These are phyloP conservation scores for Astrephomene gubernaculifera DNA, from an alignment of 139 green algal genomes.

Conservation along the genomic window DNA sequence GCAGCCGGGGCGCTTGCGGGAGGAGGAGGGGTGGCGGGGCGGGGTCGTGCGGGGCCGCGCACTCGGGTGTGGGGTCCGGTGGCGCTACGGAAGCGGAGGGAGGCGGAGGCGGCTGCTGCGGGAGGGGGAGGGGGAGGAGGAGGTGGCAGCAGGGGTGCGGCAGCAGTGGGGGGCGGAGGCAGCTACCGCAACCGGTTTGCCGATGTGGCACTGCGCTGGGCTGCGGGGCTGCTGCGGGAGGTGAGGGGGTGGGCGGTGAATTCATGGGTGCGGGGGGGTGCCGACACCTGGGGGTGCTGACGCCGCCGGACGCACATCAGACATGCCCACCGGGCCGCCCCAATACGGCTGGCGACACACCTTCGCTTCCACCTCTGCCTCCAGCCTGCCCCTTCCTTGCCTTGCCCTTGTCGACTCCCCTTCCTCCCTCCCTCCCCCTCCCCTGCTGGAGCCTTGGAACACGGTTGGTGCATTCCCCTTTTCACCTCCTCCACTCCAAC, in stretches of 20 bases:
- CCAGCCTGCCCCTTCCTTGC: neutral
- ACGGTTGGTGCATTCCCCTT: neutral
- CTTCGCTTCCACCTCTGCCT: too few relatives aligned
- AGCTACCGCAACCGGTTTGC: slow-evolving; percentile 61
- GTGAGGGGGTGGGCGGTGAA: slow-evolving; percentile 22
- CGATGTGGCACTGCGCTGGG: slow-evolving; percentile 75
- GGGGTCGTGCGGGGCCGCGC: neutral
- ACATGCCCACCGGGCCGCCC: neutral
- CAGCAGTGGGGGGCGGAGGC: neutral
- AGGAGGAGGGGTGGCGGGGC: neutral
- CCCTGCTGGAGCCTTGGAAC: too few relatives aligned
- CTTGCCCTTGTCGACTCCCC: neutral
- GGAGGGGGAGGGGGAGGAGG: neutral
- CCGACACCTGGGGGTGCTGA: neutral
- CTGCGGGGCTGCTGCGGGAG: slow-evolving; percentile 65
- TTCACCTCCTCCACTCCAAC: neutral
- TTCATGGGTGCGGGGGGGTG: too few relatives aligned
- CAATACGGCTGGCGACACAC: neutral
- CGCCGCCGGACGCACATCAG: neutral
- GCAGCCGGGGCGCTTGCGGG: neutral
- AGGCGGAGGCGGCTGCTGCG: neutral
- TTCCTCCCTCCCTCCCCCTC: neutral
- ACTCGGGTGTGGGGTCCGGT: slow-evolving; percentile 51
- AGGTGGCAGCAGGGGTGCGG: neutral
- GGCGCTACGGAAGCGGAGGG: slow-evolving; percentile 31